Conservation (phyloP, 345 rosid genomes). For the Aethionema arabicum region DNA sequence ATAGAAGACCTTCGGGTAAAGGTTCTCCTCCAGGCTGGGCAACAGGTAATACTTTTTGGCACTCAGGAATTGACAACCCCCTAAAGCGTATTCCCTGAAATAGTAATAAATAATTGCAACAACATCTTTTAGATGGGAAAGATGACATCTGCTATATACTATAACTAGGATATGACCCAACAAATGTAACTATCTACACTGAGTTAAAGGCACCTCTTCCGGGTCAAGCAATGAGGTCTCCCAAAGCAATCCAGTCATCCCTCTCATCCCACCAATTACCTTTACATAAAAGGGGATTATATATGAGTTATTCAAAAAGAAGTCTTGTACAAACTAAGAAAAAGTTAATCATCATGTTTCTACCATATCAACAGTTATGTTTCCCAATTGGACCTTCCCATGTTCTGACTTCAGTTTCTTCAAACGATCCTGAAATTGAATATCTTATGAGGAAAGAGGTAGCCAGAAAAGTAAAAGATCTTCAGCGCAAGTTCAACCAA, state of each 20-base stretch:
- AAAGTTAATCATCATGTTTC: conserved; percentile 8
- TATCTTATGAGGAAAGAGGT: conserved; percentile 3
- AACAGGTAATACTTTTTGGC: conserved; percentile 88
- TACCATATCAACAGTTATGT: conserved; percentile 94
- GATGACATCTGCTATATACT: conserved; percentile 5
- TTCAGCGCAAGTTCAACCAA: conserved; percentile 12
- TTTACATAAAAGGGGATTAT: conserved; percentile 24
- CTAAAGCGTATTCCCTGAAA: conserved; percentile 92
- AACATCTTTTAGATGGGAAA: conserved; percentile 5
- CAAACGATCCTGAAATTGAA: conserved; percentile 69
- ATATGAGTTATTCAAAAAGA: not conserved
- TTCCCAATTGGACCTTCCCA: conserved; percentile 92
- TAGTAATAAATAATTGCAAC: conserved; percentile 19
- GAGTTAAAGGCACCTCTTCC: conserved; percentile 63
- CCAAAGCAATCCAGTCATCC: conserved; percentile 97
- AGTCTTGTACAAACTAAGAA: conserved; percentile 4
- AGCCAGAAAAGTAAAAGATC: conserved; percentile 9
- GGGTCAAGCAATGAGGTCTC: conserved; percentile 97
- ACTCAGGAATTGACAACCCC: conserved; percentile 94
- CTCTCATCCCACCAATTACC: conserved; percentile 99
- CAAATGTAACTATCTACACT: conserved; percentile 3
- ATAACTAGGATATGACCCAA: conserved; percentile 19
- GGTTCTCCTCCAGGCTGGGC: conserved; percentile 93
- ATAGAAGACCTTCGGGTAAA: conserved; percentile 92
- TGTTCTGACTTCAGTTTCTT: conserved; percentile 79